Evolutionary conservation across 2,329 filamentous ascomycete genomes (phyloP).

Genomic region (Aspergillus pseudoterreus): DNA sequence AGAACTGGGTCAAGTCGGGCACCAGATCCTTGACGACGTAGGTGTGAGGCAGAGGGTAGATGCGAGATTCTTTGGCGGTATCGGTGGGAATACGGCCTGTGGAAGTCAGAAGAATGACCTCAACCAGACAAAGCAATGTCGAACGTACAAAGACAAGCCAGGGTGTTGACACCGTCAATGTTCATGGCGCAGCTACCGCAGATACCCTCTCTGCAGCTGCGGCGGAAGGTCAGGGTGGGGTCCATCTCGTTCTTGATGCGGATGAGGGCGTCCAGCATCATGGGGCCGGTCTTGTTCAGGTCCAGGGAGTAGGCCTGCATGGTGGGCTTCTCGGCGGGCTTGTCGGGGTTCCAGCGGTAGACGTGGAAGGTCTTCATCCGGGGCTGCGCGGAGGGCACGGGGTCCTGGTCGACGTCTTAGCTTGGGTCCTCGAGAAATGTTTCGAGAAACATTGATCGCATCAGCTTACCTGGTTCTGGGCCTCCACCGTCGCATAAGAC

Average conservation of each 20-base stretch:
- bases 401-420: slow-evolving; percentile 59
- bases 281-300: slow-evolving; percentile 97
- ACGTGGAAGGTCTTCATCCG: slow-evolving; percentile 93
- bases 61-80: slow-evolving; percentile 74
- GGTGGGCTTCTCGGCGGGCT: slow-evolving; percentile 83
- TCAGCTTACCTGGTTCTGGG: slow-evolving; percentile 26
- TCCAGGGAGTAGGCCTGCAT: slow-evolving; percentile 96
- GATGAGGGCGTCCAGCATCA: slow-evolving; percentile 95
- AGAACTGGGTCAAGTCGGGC: slow-evolving; percentile 95
- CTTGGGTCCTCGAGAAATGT: background rate
- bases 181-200: slow-evolving; percentile 99
- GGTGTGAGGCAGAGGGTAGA: slow-evolving; percentile 97
- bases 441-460: slow-evolving; percentile 10
- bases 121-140: background rate
- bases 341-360: slow-evolving; percentile 97
- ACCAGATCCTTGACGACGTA: slow-evolving; percentile 99
- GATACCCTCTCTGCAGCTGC: slow-evolving; percentile 96
- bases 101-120: slow-evolving; percentile 7
- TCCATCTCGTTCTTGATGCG: slow-evolving; percentile 99
- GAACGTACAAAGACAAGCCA: slow-evolving; percentile 90
- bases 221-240: slow-evolving; percentile 90
- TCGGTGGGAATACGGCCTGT: slow-evolving; percentile 90
- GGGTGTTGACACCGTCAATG: slow-evolving; percentile 97
- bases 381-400: slow-evolving; percentile 54
- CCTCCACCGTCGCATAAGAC: slow-evolving; percentile 47